Conservation (phyloP, 495 filamentous ascomycete species). For the Penicillium antarcticum region DNA sequence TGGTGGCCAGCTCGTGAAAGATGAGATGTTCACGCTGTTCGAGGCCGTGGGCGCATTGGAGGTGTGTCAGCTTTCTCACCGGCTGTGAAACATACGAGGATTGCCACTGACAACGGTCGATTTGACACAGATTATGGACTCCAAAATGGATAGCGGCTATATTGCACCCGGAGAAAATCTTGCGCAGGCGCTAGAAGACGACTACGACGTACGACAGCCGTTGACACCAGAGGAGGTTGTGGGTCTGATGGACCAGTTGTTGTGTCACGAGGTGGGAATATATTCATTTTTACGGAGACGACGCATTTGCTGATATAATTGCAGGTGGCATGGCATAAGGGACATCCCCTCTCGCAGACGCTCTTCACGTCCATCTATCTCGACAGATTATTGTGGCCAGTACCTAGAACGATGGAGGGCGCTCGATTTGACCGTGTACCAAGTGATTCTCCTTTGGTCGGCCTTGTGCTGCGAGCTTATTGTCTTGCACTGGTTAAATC, state of each 20-base stretch:
- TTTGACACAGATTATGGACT: conserved; percentile 81
- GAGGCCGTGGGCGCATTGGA: conserved; percentile 93
- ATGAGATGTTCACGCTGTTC: conserved; percentile 89
- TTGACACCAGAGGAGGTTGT: conserved; percentile 76
- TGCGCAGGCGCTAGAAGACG: conserved; percentile 62
- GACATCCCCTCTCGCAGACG: conserved; percentile 90
- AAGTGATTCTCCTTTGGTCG: conserved; percentile 48
- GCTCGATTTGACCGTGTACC: conserved; percentile 59
- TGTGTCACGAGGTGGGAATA: conserved; percentile 74
- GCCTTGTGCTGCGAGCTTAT: conserved; percentile 75
- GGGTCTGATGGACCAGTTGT: conserved; percentile 90
- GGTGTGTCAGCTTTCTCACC: conserved; percentile 49
- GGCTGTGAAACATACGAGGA: conserved; percentile 2
- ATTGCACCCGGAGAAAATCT: conserved; percentile 66
- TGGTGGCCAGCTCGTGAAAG: conserved; percentile 84
- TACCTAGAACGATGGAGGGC: conserved; percentile 62
- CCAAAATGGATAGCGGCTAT: conserved; percentile 96
- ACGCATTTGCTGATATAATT: conserved; percentile 20
- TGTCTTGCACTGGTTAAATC: conserved; percentile 81
- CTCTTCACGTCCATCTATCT: conserved; percentile 93
- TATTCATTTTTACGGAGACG: not conserved
- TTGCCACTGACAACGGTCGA: conserved; percentile 11
- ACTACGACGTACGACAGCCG: conserved; percentile 72
- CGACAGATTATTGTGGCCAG: conserved; percentile 73
- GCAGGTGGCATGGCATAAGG: conserved; percentile 95